Evolutionary conservation across 345 rosid genomes (phyloP).

Genomic region (Clausena lansium): DNA sequence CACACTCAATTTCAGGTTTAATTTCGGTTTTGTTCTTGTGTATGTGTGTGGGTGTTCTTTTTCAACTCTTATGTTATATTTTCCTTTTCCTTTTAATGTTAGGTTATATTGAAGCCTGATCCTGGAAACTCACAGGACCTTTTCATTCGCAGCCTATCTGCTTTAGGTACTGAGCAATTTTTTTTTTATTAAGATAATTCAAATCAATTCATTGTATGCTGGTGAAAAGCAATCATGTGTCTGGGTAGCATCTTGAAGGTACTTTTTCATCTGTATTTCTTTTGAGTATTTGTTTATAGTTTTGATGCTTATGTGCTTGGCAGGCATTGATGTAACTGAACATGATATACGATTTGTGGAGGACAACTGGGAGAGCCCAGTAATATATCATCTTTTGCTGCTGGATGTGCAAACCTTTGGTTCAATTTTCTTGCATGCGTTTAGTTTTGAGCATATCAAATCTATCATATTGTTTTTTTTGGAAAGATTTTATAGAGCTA

Average conservation of each 20-base stretch:
- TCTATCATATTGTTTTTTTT: not conserved
- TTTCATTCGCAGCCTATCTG: constrained; percentile 82
- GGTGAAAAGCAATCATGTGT: not conserved
- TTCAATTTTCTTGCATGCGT: not conserved
- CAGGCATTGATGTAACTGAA: constrained; percentile 82
- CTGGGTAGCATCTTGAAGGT: not conserved
- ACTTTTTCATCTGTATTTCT: not conserved
- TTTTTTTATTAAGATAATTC: not conserved
- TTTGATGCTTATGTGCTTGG: constrained; percentile 19
- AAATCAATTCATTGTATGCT: not conserved
- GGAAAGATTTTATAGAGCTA: not conserved
- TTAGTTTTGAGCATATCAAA: not conserved
- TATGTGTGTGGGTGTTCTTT: not conserved
- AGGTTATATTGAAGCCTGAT: constrained; percentile 95
- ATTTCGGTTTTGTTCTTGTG: not conserved
- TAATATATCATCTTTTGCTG: constrained; percentile 34
- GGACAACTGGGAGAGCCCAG: constrained; percentile 99
- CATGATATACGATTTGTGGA: constrained; percentile 95
- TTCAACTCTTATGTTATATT: not conserved
- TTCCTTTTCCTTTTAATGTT: constrained; percentile 3
- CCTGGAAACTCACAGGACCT: constrained; percentile 96
- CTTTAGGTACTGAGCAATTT: constrained; percentile 57
- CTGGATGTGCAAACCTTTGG: constrained; percentile 2
- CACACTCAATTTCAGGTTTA: constrained; percentile 94
- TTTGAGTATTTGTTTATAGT: not conserved